Base-by-base conservation (phyloP, 148 eudicot species). In the Vaccinium darrowii region DNA sequence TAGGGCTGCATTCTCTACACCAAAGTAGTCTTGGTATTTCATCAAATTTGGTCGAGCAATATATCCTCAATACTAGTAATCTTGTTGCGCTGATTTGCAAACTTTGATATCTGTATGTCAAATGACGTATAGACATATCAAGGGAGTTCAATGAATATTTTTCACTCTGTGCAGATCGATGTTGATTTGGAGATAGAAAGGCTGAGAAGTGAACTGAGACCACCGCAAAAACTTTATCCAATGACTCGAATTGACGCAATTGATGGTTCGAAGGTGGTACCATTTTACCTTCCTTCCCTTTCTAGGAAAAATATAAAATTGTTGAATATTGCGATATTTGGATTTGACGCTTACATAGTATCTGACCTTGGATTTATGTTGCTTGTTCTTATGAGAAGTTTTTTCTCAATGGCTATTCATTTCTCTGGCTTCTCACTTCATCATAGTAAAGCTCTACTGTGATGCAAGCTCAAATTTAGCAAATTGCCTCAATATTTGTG, bases 251-350 rank as follows among this genome's bases (percentile, higher is more conserved):
- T 84, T 82, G 98, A 96, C 88, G 88, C 93, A 65, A 78, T 87
- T 52, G 96, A 95, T 89, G 94, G 98, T 84, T 90, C 96, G 80
- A 88, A 91, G 39, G 90, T 89, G 97, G 99, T 96, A 91, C 52
- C 21, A 9, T 27, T 84, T 65, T 43, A 36, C 43, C 49, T 76
- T 16, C 18, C 51, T 39, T 2, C 4, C 8, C n/a, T n/a, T n/a
- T n/a, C n/a, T n/a, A 12, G 36, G 21, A 62, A 33, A 36, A 39
- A 39, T 39, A 39, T 74, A 52, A 49, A 49, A 49, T 21, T 76
- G n/a, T 49, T 21, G 54, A 76, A 50, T 76, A n/a, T 36, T 74
- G 43, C 0, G 4, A 15, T 18, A 19, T 75, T 43, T 11, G 2
- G 50, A 36, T 19, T 16, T 75, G 21, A 4, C 16, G 25, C 23